Conservation (phyloP, 2,329 filamentous ascomycete genomes). For the Scleromitrula shiraiana region DNA sequence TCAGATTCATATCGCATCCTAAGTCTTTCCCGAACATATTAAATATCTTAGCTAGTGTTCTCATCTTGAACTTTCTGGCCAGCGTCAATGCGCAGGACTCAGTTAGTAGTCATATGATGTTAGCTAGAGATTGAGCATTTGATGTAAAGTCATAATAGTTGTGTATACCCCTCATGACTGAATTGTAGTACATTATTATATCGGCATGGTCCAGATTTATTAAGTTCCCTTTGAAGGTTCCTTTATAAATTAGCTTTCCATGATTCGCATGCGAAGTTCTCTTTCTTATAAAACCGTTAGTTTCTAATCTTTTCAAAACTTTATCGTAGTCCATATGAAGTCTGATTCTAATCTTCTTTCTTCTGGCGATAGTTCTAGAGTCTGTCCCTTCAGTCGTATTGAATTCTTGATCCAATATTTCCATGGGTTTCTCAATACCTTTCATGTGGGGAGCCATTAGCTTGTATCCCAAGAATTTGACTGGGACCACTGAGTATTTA, state of each 20-base stretch:
- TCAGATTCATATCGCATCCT: neutral
- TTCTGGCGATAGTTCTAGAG: neutral
- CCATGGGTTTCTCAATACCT: neutral
- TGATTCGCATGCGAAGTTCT: neutral
- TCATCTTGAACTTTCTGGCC: neutral
- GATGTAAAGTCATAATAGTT: neutral
- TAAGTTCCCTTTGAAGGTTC: neutral
- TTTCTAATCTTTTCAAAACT: neutral
- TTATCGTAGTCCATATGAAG: neutral
- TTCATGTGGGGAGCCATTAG: neutral
- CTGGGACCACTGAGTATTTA: neutral
- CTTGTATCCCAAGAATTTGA: neutral
- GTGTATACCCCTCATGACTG: neutral
- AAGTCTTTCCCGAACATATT: neutral
- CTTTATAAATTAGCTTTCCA: neutral
- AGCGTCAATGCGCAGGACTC: neutral
- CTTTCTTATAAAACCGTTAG: neutral
- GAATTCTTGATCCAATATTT: neutral
- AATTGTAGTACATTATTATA: neutral
- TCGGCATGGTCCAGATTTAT: neutral
- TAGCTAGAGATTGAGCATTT: neutral
- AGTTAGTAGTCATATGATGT: neutral
- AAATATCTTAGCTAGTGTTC: neutral
- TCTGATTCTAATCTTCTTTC: neutral
- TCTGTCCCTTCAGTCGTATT: too few species aligned